Evolutionary conservation across 371 early-diverging fungal species (phyloP).

Genomic region (Apophysomyces elegans): DNA sequence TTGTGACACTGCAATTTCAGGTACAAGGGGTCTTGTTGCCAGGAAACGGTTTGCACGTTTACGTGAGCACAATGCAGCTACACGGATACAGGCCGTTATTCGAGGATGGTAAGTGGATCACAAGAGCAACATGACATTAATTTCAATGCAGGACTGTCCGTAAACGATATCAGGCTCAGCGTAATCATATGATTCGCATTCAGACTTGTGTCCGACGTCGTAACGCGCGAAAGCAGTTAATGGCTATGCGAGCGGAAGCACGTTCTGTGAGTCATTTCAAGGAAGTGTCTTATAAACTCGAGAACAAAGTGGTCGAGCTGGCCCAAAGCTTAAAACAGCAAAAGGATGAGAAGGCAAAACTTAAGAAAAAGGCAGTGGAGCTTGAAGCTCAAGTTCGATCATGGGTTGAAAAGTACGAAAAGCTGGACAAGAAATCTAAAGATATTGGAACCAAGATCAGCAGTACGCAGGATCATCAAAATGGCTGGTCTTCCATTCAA

Average conservation of each 20-base stretch:
- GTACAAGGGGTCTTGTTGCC: constrained; percentile 56
- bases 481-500: constrained; percentile 58
- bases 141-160: constrained; percentile 52
- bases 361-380: constrained; percentile 58
- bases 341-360: constrained; percentile 70
- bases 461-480: constrained; percentile 52
- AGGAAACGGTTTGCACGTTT: constrained; percentile 47
- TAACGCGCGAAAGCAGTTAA: constrained; percentile 69
- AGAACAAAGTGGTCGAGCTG: constrained; percentile 92
- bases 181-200: constrained; percentile 68
- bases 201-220: constrained; percentile 86
- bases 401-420: constrained; percentile 78
- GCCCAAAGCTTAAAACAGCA: constrained; percentile 78
- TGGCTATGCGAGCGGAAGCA: constrained; percentile 80
- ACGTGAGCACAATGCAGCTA: constrained; percentile 70
- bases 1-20: constrained; percentile 7
- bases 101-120: constrained; percentile 52
- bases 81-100: constrained; percentile 70
- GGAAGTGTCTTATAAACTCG: constrained; percentile 92
- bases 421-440: constrained; percentile 55
- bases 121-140: background rate
- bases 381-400: constrained; percentile 68
- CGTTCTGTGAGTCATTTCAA: constrained; percentile 91
- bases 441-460: constrained; percentile 51
- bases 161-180: constrained; percentile 52